A percentile compares a stretch with the other conserved stretches of the same genome.
These are phyloP conservation scores for Phascolomyces articulosus DNA, from an alignment of 371 early-diverging fungal species.

Conservation along the genomic window DNA sequence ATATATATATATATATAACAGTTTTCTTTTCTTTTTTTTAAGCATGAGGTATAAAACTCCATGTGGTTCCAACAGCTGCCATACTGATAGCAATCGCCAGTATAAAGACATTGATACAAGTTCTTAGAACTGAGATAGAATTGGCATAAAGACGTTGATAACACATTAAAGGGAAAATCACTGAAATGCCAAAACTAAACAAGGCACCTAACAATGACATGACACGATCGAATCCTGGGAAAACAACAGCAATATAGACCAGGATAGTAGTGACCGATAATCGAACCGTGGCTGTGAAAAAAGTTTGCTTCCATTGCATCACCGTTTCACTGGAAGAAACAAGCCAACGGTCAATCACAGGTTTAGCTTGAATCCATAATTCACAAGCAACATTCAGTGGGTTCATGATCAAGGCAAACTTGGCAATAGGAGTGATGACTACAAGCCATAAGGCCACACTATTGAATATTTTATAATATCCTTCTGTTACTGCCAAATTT, in stretches of 20 bases:
- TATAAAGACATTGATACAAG: slow-evolving; percentile 22
- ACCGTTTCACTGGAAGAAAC: neutral
- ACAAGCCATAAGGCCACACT: slow-evolving; percentile 28
- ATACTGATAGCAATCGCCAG: slow-evolving; percentile 24
- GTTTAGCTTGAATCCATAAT: slow-evolving; percentile 15
- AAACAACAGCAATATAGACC: slow-evolving; percentile 46
- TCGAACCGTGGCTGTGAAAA: slow-evolving; percentile 19
- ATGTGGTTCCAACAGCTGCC: slow-evolving; percentile 37
- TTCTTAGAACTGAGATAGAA: slow-evolving; percentile 20
- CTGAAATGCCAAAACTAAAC: slow-evolving; percentile 54
- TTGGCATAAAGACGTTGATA: slow-evolving; percentile 52
- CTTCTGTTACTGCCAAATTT: slow-evolving; percentile 51
- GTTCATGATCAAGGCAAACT: slow-evolving; percentile 52
- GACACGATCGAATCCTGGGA: slow-evolving; percentile 68
- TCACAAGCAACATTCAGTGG: slow-evolving; percentile 63
- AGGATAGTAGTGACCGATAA: slow-evolving; percentile 21
- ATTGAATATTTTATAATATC: slow-evolving; percentile 29
- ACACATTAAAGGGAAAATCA: slow-evolving; percentile 54
- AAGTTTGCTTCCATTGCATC: slow-evolving; percentile 18
- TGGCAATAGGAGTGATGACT: slow-evolving; percentile 32
- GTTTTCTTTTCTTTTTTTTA: neutral
- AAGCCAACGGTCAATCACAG: slow-evolving; percentile 19
- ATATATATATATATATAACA: neutral
- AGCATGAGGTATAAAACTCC: slow-evolving; percentile 27
- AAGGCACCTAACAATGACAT: slow-evolving; percentile 48